phyloP scores from a whole-genome alignment of 2,329 filamentous ascomycete genomes.

The Aspergillus oerlinghausenensis region DNA sequence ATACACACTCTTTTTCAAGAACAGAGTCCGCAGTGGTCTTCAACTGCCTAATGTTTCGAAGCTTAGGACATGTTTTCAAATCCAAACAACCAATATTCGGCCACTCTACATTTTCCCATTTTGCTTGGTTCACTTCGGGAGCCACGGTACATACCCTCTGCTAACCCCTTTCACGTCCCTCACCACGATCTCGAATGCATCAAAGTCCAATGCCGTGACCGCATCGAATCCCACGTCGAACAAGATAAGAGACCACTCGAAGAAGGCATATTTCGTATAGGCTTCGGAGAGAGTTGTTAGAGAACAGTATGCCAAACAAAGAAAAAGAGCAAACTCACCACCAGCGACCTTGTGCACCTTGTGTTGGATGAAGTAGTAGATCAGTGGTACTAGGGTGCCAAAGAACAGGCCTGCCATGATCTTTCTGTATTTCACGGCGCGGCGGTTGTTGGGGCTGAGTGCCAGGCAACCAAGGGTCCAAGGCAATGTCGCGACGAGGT shows the following conservation, averaged over 20 bases:
- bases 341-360: slow-evolving; percentile 92
- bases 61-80: slow-evolving; percentile 34
- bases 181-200: slow-evolving; percentile 78
- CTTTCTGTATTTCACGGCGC: slow-evolving; percentile 84
- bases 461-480: slow-evolving; percentile 92
- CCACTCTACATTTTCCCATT: slow-evolving; percentile 47
- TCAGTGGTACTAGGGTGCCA: slow-evolving; percentile 77
- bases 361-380: slow-evolving; percentile 98
- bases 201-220: slow-evolving; percentile 87
- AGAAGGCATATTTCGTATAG: slow-evolving; percentile 96
- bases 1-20: slow-evolving; percentile 69
- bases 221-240: slow-evolving; percentile 97
- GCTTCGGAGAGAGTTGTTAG: slow-evolving; percentile 50
- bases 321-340: slow-evolving; percentile 55
- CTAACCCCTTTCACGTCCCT: slow-evolving; percentile 84
- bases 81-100: slow-evolving; percentile 36
- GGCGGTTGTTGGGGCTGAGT: slow-evolving; percentile 77
- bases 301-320: not conserved
- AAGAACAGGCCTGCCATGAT: slow-evolving; percentile 81
- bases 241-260: slow-evolving; percentile 92
- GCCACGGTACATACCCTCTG: slow-evolving; percentile 98
- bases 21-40: slow-evolving; percentile 44
- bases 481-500: slow-evolving; percentile 86
- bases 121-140: slow-evolving; percentile 69
- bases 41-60: slow-evolving; percentile 44